Conservation (phyloP, 257 asterid genomes). For the Mentha longifolia region DNA sequence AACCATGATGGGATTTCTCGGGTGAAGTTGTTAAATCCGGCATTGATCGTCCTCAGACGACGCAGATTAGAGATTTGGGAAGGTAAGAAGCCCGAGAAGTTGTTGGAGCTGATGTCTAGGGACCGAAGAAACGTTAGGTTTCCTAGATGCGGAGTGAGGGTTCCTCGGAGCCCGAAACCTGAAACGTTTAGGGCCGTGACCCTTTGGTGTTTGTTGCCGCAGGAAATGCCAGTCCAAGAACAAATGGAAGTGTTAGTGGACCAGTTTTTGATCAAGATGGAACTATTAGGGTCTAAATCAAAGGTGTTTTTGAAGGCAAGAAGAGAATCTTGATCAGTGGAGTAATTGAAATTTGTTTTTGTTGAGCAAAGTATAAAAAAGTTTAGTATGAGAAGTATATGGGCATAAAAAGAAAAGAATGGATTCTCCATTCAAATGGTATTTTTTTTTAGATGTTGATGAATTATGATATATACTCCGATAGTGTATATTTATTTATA, state of each 20-base stretch:
- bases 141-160: slow-evolving; percentile 31
- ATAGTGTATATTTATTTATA: background rate
- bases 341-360: background rate
- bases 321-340: slow-evolving; percentile 38
- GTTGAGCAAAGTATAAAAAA: background rate
- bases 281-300: slow-evolving; percentile 30
- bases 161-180: slow-evolving; percentile 26
- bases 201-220: slow-evolving; percentile 29
- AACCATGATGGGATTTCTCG: slow-evolving; percentile 31
- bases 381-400: background rate
- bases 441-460: background rate
- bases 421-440: background rate
- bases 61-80: slow-evolving; percentile 8
- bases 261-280: slow-evolving; percentile 28
- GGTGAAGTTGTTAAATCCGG: slow-evolving; percentile 8
- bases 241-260: background rate
- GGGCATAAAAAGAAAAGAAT: background rate
- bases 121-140: slow-evolving; percentile 28
- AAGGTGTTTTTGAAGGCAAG: slow-evolving; percentile 39
- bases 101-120: slow-evolving; percentile 31
- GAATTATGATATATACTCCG: too few species aligned
- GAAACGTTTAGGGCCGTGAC: slow-evolving; percentile 40
- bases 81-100: slow-evolving; percentile 22
- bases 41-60: background rate
- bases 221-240: slow-evolving; percentile 39